Evolutionary conservation across 208 protist genomes (phyloP).

Genomic region (Leishmania aethiopica): DNA sequence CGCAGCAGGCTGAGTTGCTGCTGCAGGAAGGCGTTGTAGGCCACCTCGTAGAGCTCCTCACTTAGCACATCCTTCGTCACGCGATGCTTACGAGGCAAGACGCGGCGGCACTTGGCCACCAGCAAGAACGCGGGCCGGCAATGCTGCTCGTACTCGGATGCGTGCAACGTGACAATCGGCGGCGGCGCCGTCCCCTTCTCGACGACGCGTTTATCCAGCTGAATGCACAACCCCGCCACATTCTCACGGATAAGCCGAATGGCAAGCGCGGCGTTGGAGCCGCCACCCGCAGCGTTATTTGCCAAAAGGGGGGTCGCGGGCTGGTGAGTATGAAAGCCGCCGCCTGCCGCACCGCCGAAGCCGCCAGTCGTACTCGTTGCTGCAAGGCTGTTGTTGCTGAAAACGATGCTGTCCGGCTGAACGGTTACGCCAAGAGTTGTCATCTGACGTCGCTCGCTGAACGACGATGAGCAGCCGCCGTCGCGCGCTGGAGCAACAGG

Average conservation of each 20-base stretch:
- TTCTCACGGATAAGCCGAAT: constrained; percentile 60
- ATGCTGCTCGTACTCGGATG: constrained; percentile 56
- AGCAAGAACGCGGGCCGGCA: constrained; percentile 62
- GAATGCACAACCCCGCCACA: constrained; percentile 67
- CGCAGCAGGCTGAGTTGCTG: constrained; percentile 45
- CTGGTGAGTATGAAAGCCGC: constrained; percentile 23
- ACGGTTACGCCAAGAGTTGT: constrained; percentile 1
- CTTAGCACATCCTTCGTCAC: constrained; percentile 32
- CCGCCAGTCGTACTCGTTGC: neutral
- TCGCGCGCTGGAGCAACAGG: neutral
- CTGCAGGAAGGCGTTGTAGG: constrained; percentile 59
- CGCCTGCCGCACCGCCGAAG: neutral
- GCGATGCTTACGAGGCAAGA: constrained; percentile 17
- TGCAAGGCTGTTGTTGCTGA: neutral
- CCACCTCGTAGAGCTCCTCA: constrained; percentile 61
- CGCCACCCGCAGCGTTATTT: constrained; percentile 3
- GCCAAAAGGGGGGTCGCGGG: constrained; percentile 1
- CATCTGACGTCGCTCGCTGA: constrained; percentile 3
- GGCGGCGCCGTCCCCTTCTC: constrained; percentile 42
- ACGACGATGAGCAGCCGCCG: constrained; percentile 9
- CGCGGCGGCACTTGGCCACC: constrained; percentile 46
- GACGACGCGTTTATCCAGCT: constrained; percentile 55
- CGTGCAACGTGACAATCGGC: constrained; percentile 40
- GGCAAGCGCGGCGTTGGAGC: neutral
- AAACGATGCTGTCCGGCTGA: neutral